These are phyloP conservation scores for Entrophospora sp. DNA, from an alignment of 192 early-diverging fungal genomes.

Conservation along the genomic window DNA sequence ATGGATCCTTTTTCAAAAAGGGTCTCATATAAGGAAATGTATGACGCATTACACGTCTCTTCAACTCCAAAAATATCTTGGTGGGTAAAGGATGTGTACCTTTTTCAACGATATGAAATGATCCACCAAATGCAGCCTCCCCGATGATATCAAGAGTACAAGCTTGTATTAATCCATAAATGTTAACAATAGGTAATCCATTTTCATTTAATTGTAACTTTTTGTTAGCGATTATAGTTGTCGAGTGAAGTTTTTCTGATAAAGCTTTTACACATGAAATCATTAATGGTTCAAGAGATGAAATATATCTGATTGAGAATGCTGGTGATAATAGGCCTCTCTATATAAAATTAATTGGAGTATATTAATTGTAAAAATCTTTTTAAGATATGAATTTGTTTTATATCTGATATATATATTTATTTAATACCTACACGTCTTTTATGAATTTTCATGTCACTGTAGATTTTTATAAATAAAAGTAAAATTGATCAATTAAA, in stretches of 20 bases:
- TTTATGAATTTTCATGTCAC: not conserved
- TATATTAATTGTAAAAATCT: not conserved
- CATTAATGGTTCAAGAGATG: conserved; percentile 38
- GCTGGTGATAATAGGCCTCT: conserved; percentile 38
- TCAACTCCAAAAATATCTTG: conserved; percentile 23
- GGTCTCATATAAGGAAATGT: conserved; percentile 20
- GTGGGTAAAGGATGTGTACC: conserved; percentile 34
- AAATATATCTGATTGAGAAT: conserved; percentile 40
- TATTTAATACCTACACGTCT: not conserved
- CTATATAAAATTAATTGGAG: conserved; percentile 19
- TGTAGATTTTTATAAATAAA: too few species aligned
- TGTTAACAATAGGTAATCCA: conserved; percentile 22
- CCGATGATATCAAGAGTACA: conserved; percentile 44
- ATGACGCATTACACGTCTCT: conserved; percentile 8
- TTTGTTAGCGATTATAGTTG: not conserved
- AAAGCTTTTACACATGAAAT: conserved; percentile 17
- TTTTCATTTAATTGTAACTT: conserved; percentile 14
- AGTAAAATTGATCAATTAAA: too few species aligned
- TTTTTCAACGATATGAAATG: conserved; percentile 42
- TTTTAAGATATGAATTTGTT: not conserved
- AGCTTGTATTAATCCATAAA: conserved; percentile 26
- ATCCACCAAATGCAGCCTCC: conserved; percentile 39
- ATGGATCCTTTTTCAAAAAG: conserved; percentile 5
- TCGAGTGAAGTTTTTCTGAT: conserved; percentile 5
- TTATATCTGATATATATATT: not conserved